phyloP scores from a whole-genome alignment of 129 eudicot species.

The Gnaphalium uliginosum region DNA sequence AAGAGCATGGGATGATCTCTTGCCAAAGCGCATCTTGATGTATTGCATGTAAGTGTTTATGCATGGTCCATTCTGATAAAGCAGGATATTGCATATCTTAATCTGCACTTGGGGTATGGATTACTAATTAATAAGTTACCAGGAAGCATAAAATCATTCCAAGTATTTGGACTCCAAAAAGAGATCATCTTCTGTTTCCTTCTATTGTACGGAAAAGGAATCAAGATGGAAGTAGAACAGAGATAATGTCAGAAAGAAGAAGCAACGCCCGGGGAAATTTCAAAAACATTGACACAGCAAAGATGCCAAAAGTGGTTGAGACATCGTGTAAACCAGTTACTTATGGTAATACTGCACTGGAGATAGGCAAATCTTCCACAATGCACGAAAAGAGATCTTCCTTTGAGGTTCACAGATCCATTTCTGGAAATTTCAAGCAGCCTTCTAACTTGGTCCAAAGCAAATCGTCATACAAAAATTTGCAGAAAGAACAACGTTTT shows the following conservation, averaged over 20 bases:
- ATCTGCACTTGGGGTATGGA: background rate
- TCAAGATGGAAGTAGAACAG: slow-evolving; percentile 30
- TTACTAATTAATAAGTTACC: slow-evolving; percentile 29
- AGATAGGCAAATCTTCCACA: slow-evolving; percentile 15
- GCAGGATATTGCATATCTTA: background rate
- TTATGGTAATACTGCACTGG: slow-evolving; percentile 8
- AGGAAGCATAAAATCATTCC: slow-evolving; percentile 74
- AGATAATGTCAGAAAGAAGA: slow-evolving; percentile 24
- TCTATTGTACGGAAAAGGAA: slow-evolving; percentile 31
- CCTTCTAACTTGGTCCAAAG: slow-evolving; percentile 28
- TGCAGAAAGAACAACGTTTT: background rate
- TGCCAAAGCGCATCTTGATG: slow-evolving; percentile 67
- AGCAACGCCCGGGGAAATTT: slow-evolving; percentile 46
- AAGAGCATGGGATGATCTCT: slow-evolving; percentile 82
- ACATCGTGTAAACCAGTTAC: slow-evolving; percentile 3
- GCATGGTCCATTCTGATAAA: background rate
- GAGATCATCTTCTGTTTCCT: slow-evolving; percentile 70
- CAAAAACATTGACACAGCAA: slow-evolving; percentile 6
- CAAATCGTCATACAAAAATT: slow-evolving; percentile 27
- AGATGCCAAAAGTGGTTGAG: slow-evolving; percentile 32
- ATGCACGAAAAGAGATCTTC: slow-evolving; percentile 17
- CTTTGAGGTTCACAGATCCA: slow-evolving; percentile 9
- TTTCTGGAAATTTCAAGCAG: slow-evolving; percentile 19
- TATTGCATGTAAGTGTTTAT: slow-evolving; percentile 68
- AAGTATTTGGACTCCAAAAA: slow-evolving; percentile 53